Base-by-base conservation (phyloP, 164 flowering plant genomes). In the Tetrastigma voinierianum region DNA sequence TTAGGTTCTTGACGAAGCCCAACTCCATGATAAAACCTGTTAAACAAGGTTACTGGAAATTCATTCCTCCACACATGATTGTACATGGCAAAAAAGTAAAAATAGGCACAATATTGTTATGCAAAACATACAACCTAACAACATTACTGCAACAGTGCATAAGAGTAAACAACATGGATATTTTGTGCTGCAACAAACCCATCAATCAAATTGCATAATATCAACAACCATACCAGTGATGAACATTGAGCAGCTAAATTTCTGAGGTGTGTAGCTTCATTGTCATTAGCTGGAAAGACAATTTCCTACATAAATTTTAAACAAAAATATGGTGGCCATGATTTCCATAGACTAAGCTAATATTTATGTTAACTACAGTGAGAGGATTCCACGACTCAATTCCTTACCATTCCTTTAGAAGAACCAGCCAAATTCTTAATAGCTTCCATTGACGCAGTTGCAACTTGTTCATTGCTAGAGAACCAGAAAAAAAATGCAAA, bases 381-480 rank as follows among this genome's bases (percentile, higher is more conserved):
- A 32, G 10, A 59, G 59, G 9, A 51, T 11, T 7, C 4, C 55
- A 76, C 18, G 2, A 56, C 40, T 11, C 59, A 58, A 63, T 20
- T 64, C 43, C 86, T 78, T 77, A 91, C 98, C 78, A 86, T 72
- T 77, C 96, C 97, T 71, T 78, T 63, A 12, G 81, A 81, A 74
- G 67, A 80, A 51, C 71, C 62, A 67, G 91, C 92, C 70, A 95
- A 80, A 74, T 67, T 70, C 76, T 65, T 78, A 52, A 91, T 86
- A 64, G 96, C 91, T 67, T 90, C 91, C 64, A 66, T 84, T 70
- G 97, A 76, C 46, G 94, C 84, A 75, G 82, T 59, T 49, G 96
- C 84, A 18, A 85, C 89, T 73, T 71, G 80, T 77, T 90, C 98
- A 75, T 91, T 73, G 49, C 97, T 95, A 66, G 25, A 77, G 24